Conservation (phyloP, 2,329 filamentous ascomycete genomes). For the Zasmidium angulare region DNA sequence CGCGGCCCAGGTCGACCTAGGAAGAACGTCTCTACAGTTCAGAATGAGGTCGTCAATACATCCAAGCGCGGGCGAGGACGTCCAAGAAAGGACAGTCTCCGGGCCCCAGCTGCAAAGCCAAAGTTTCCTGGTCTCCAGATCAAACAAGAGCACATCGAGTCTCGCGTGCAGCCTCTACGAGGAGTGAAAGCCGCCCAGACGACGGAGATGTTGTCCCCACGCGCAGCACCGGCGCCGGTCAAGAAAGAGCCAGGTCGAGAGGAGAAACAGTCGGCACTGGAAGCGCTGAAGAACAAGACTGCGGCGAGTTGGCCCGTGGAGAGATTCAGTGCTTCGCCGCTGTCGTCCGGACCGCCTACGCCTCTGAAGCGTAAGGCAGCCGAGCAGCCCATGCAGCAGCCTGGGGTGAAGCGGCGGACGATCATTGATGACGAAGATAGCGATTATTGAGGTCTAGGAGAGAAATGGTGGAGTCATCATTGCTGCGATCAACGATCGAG, state of each 20-base stretch:
- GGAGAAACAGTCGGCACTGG: neutral
- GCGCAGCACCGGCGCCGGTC: neutral
- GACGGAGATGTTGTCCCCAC: neutral
- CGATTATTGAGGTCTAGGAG: no score
- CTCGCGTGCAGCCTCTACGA: neutral
- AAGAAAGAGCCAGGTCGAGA: neutral
- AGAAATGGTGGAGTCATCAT: no score
- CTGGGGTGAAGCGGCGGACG: neutral
- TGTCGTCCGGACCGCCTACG: no score
- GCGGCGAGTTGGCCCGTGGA: neutral
- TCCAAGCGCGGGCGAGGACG: neutral
- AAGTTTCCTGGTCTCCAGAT: neutral
- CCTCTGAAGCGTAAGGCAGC: neutral
- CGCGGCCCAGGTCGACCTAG: constrained; percentile 1
- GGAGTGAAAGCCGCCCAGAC: neutral
- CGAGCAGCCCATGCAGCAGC: neutral
- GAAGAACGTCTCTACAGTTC: neutral
- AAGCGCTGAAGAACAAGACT: neutral
- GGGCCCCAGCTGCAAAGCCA: neutral
- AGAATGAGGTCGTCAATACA: neutral
- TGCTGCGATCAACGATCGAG: no score
- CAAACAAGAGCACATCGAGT: neutral
- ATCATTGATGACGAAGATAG: neutral
- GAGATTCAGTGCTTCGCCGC: neutral
- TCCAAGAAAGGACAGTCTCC: neutral